These are phyloP conservation scores for Ophiocordyceps unilateralis DNA, from an alignment of 2,329 filamentous ascomycete genomes.

Conservation along the genomic window DNA sequence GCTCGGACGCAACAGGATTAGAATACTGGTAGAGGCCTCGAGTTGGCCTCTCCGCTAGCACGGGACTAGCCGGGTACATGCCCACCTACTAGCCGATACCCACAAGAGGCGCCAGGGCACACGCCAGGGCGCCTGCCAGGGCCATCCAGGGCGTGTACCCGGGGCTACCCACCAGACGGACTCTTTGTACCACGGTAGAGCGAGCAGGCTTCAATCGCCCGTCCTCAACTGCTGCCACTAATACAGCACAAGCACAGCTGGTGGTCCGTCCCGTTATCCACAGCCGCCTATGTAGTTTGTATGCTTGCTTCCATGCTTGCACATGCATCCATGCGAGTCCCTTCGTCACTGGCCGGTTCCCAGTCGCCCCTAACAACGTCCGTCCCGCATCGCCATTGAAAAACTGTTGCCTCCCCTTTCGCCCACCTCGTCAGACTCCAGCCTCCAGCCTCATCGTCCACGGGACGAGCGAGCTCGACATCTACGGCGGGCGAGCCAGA, in stretches of 20 bases:
- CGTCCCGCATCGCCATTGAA: slow-evolving; percentile 2
- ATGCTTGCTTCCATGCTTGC: neutral
- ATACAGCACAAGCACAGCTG: too few species aligned
- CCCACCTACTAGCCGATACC: neutral
- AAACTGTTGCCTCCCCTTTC: slow-evolving; percentile 7
- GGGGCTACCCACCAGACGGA: neutral
- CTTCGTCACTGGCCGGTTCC: slow-evolving; percentile 1
- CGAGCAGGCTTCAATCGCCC: neutral
- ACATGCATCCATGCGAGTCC: neutral
- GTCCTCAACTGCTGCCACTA: neutral
- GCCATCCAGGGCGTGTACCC: neutral
- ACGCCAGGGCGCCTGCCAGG: neutral
- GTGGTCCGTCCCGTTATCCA: neutral
- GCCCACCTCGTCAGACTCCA: neutral
- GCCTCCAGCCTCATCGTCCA: neutral
- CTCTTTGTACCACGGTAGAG: neutral
- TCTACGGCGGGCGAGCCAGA: too few species aligned
- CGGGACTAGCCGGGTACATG: neutral
- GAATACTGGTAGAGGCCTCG: neutral
- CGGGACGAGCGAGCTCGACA: neutral
- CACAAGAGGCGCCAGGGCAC: neutral
- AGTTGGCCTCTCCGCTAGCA: neutral
- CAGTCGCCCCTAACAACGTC: slow-evolving; percentile 15
- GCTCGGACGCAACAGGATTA: neutral
- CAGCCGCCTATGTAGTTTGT: neutral